Evolutionary conservation across 2,329 filamentous ascomycete genomes (phyloP), one percentile per base, ranked within the genome.

Genomic region (Epichloe sibirici): DNA sequence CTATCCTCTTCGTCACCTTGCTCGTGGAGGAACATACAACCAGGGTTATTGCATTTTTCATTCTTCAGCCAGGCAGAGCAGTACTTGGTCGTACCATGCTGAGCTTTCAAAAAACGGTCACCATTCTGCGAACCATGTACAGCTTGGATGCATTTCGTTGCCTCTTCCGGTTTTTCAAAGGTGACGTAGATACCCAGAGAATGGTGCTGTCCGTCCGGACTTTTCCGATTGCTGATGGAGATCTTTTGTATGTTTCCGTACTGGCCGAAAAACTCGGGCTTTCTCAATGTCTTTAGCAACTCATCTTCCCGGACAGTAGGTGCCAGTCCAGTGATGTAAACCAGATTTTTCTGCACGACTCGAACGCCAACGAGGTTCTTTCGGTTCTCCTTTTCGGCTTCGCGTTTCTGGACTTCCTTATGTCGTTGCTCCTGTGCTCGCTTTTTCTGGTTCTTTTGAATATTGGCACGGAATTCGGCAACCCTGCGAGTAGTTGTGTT

Each of bases 181-280:
- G 93, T 98, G n/a, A 98, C 93, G 64, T 98, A 98, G 49, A 98
- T 91, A 46, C 93, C 93, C 5, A 98, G 85, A 0, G 90, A 94
- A 61, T 93, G 87, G 59, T 89, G 87, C 57, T 91, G 78, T 34
- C 79, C 79, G 62, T 84, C 80, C 35, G 81, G 78, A 55, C 78
- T 88, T 68, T 95, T 95, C 42, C 90, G 82, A 68, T 95, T 96
- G 75, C 90, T 97, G 59, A 98, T 95, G 51, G 95, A 95, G 53
- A 98, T 97, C 69, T 98, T 98, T 65, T 95, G 86, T 60, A 98
- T 98, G 65, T 91, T 93, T 61, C 93, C 93, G 66, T 98, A 98
- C 68, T 98, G 93, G 5, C 93, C 93, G 63, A 98, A 98, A 66
- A 96, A 98, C 63, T 96, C 87, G 48, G 83, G 82, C 56, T 90